These are phyloP conservation scores for Lotus japonicus DNA, from an alignment of 306 rosid species.

Conservation along the genomic window DNA sequence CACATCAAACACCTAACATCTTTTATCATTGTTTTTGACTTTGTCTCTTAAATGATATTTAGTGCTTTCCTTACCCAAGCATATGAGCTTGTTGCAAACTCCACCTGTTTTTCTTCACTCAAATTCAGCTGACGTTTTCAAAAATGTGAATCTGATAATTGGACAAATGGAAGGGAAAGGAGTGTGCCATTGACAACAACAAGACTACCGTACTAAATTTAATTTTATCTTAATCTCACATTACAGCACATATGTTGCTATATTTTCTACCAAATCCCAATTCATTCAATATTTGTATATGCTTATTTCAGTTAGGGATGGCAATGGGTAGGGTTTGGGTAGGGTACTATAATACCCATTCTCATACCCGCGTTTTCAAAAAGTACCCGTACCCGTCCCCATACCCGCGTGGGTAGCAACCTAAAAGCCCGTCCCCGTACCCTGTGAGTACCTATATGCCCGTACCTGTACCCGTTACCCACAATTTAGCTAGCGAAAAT, in stretches of 20 bases:
- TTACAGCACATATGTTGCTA: background rate
- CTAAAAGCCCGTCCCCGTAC: too few species aligned
- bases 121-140: constrained; percentile 6
- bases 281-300: too few species aligned
- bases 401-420: too few species aligned
- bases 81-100: constrained; percentile 12
- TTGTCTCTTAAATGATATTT: constrained; percentile 18
- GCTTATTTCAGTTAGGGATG: too few species aligned
- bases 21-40: background rate
- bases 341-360: too few species aligned
- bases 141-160: background rate
- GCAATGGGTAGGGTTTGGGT: too few species aligned
- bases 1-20: too few species aligned
- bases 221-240: background rate
- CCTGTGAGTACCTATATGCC: too few species aligned
- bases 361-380: too few species aligned
- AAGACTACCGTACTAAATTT: constrained; percentile 22
- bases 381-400: too few species aligned
- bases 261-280: background rate
- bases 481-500: too few species aligned
- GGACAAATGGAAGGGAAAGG: constrained; percentile 32
- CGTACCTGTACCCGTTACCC: too few species aligned
- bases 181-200: constrained; percentile 36
- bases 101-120: background rate
- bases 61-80: constrained; percentile 15